phyloP scores from a whole-genome alignment of 2,329 filamentous ascomycete genomes.

The Claviceps sp. region DNA sequence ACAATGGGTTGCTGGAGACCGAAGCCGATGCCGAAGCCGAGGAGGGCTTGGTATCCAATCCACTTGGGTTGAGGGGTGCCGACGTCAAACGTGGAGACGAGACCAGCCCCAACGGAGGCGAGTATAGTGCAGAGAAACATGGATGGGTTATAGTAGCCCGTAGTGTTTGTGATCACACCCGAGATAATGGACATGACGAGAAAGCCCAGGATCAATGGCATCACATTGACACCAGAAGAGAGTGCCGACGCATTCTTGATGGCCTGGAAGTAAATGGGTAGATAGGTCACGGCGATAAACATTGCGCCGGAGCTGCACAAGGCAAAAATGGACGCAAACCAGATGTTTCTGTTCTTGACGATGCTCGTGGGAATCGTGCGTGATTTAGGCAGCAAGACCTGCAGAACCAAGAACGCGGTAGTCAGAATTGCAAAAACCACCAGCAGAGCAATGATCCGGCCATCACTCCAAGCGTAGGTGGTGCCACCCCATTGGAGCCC shows the following conservation, averaged over 20 bases:
- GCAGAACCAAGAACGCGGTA: constrained; percentile 22
- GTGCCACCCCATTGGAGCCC: constrained; percentile 36
- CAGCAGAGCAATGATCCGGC: constrained; percentile 15
- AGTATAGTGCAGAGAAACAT: constrained; percentile 24
- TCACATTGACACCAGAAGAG: constrained; percentile 26
- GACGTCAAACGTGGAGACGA: constrained; percentile 27
- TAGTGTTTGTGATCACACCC: background rate
- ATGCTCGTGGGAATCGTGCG: constrained; percentile 22
- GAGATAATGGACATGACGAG: constrained; percentile 11
- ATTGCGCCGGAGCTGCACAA: constrained; percentile 25
- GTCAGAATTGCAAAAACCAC: constrained; percentile 20
- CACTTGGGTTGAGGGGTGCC: constrained; percentile 22
- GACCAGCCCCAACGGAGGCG: constrained; percentile 24
- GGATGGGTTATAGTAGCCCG: constrained; percentile 31
- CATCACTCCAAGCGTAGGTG: constrained; percentile 17
- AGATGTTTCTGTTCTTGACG: constrained; percentile 25
- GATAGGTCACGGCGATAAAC: constrained; percentile 21
- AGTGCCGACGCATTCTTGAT: constrained; percentile 28
- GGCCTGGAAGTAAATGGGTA: constrained; percentile 34
- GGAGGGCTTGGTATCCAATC: constrained; percentile 31
- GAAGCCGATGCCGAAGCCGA: constrained; percentile 25
- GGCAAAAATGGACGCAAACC: constrained; percentile 20
- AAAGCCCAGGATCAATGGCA: constrained; percentile 23
- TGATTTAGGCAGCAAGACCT: constrained; percentile 19
- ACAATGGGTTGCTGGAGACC: constrained; percentile 24